Evolutionary conservation across 345 rosid species (phyloP).

Genomic region (Salix arbutifolia): DNA sequence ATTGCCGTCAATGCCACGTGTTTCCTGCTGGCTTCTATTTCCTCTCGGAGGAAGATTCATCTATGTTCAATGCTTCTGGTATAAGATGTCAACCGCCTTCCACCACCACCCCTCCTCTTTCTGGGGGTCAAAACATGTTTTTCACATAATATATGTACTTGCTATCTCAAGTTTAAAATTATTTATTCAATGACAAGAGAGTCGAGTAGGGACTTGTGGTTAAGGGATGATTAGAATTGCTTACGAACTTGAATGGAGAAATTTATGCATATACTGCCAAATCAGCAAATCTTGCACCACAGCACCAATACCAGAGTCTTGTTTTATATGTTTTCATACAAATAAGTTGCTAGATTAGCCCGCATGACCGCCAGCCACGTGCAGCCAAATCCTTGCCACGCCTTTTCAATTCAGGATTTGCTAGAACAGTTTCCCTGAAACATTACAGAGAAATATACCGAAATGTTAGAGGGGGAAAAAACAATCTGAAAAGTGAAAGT

Average conservation of each 20-base stretch:
- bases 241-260: neutral
- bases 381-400: conserved; percentile 10
- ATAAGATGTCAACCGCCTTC: neutral
- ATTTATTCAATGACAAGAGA: neutral
- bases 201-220: neutral
- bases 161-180: neutral
- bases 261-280: neutral
- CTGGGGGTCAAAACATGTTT: neutral
- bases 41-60: neutral
- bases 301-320: neutral
- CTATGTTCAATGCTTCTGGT: neutral
- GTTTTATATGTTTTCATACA: neutral
- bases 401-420: conserved; percentile 4
- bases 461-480: neutral
- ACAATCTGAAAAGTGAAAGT: neutral
- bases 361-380: conserved; percentile 10
- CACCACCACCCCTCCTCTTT: neutral
- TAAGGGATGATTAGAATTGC: neutral
- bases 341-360: neutral
- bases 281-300: neutral
- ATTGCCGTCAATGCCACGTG: neutral
- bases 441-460: neutral
- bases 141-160: no score
- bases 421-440: conserved; percentile 12
- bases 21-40: neutral